phyloP scores from a whole-genome alignment of 768 basidiomycete species.

The Trametes villosa region DNA sequence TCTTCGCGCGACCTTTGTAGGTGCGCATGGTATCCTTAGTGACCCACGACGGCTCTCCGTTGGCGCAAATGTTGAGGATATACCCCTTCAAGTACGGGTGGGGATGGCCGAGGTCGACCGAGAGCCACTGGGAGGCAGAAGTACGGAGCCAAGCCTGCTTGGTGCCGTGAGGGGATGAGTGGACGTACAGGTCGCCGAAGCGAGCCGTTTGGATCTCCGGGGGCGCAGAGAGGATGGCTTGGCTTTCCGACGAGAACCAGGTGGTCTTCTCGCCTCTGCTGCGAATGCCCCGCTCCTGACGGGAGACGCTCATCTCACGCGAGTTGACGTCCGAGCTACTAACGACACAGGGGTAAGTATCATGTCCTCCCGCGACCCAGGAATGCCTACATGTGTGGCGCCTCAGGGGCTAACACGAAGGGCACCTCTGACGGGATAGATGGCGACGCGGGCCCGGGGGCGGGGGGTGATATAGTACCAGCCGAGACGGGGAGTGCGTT shows the following conservation, averaged over 20 bases:
- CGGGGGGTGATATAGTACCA: too few species aligned
- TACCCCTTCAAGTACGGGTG: not conserved
- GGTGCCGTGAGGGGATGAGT: not conserved
- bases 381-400: too few species aligned
- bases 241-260: not conserved
- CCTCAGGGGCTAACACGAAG: too few species aligned
- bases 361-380: too few species aligned
- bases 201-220: not conserved
- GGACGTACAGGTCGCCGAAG: not conserved
- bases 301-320: too few species aligned
- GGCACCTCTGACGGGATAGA: too few species aligned
- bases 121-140: not conserved
- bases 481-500: too few species aligned
- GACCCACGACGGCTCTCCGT: not conserved
- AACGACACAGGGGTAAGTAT: too few species aligned
- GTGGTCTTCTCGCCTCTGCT: not conserved
- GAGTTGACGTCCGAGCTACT: too few species aligned
- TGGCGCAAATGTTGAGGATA: not conserved
- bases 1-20: not conserved
- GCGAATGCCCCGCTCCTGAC: not conserved
- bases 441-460: too few species aligned
- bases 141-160: not conserved
- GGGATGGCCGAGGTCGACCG: not conserved
- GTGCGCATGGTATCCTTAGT: not conserved
- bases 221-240: not conserved